Conservation (phyloP, 139 green algal genomes). For the Pycnococcus provasolii region DNA sequence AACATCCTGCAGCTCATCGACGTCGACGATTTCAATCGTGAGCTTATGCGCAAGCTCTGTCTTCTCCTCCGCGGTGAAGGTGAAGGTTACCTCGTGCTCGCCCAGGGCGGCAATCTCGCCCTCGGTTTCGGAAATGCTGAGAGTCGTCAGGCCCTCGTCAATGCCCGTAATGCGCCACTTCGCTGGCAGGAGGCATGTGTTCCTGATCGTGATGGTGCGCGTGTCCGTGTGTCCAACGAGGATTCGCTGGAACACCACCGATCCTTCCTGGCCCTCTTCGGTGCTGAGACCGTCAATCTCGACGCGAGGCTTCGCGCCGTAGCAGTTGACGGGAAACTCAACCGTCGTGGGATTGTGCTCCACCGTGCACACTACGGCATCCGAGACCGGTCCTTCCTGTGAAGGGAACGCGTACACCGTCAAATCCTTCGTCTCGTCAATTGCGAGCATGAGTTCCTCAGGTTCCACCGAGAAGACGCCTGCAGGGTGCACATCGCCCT, state of each 20-base stretch:
- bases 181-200: conserved; percentile 55
- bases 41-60: conserved; percentile 39
- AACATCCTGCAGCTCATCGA: conserved; percentile 36
- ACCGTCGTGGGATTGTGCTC: conserved; percentile 52
- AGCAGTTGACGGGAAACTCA: conserved; percentile 50
- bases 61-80: conserved; percentile 49
- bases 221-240: conserved; percentile 46
- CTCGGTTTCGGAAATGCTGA: conserved; percentile 34
- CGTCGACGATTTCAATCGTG: conserved; percentile 35
- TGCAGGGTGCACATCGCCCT: not conserved
- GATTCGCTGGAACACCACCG: conserved; percentile 54
- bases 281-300: conserved; percentile 17
- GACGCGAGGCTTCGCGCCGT: conserved; percentile 48
- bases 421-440: conserved; percentile 55
- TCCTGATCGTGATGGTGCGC: conserved; percentile 48
- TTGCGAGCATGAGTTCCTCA: conserved; percentile 39
- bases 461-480: conserved; percentile 37
- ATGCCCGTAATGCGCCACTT: conserved; percentile 51
- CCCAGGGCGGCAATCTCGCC: conserved; percentile 42
- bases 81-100: conserved; percentile 41
- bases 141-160: conserved; percentile 43
- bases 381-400: conserved; percentile 27
- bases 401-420: conserved; percentile 50
- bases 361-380: conserved; percentile 49
- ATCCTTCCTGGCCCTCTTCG: conserved; percentile 33